Evolutionary conservation across 495 filamentous ascomycete genomes (phyloP).

Genomic region (Usnea hakonensis): DNA sequence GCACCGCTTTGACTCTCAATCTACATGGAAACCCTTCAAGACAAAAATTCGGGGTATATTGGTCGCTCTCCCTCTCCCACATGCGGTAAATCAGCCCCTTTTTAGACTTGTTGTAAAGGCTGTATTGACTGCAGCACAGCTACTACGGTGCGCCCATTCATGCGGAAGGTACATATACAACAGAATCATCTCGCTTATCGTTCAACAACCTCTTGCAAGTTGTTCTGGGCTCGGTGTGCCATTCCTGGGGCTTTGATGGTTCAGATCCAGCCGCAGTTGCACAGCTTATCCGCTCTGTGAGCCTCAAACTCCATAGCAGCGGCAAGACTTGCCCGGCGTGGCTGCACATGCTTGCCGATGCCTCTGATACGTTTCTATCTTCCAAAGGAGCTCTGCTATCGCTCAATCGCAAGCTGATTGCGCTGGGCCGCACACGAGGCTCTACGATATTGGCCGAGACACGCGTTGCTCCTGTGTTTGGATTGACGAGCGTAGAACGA

Average conservation of each 20-base stretch:
- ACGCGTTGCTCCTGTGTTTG: not conserved
- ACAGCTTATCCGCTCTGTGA: not conserved
- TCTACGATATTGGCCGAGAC: not conserved
- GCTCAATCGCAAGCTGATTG: not conserved
- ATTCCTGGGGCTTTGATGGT: not conserved
- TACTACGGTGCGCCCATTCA: not conserved
- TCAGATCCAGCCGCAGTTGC: not conserved
- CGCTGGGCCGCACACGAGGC: not conserved
- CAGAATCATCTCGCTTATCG: not conserved
- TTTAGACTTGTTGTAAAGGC: not conserved
- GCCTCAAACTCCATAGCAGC: not conserved
- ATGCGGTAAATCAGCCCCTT: not conserved
- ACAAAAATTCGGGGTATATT: not conserved
- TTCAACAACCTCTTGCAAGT: not conserved
- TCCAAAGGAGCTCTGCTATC: not conserved
- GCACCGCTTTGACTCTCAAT: not conserved
- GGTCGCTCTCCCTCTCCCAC: not conserved
- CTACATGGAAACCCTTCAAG: not conserved
- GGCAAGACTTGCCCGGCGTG: not conserved
- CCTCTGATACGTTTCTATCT: not conserved
- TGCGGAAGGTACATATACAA: not conserved
- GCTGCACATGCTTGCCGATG: not conserved
- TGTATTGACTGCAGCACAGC: not conserved
- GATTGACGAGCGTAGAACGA: not conserved
- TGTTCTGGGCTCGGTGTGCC: not conserved